A percentile compares a stretch with the other conserved stretches of the same genome.
phyloP scores from a whole-genome alignment of 768 basidiomycete genomes.

The Tremella fuciformis region DNA sequence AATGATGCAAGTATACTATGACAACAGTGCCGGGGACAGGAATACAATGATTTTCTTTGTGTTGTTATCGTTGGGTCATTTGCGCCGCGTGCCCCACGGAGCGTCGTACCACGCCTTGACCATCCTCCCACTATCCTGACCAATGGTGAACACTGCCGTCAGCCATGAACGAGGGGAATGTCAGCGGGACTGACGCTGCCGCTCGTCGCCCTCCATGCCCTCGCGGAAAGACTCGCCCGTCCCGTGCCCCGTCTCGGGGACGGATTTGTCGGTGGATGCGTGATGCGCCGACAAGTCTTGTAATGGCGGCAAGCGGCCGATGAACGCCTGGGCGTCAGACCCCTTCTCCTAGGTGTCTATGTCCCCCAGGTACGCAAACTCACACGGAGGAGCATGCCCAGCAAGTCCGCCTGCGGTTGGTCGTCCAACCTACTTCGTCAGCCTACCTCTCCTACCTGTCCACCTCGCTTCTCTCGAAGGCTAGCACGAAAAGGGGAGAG shows the following conservation, averaged over 20 bases:
- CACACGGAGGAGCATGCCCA: constrained; percentile 64
- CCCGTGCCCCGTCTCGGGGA: constrained; percentile 73
- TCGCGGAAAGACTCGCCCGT: constrained; percentile 75
- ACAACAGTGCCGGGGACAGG: too few relatives aligned
- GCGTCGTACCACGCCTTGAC: constrained; percentile 80
- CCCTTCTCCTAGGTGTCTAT: too few relatives aligned
- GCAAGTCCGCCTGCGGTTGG: constrained; percentile 68
- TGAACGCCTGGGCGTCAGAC: constrained; percentile 49
- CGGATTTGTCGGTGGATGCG: constrained; percentile 61
- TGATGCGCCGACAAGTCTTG: constrained; percentile 47
- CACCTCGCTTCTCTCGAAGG: not conserved
- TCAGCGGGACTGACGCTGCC: constrained; percentile 66
- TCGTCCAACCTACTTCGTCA: constrained; percentile 64
- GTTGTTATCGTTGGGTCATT: too few relatives aligned
- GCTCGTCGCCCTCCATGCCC: constrained; percentile 86
- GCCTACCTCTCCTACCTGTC: not conserved
- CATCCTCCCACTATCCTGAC: constrained; percentile 73
- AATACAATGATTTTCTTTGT: too few relatives aligned
- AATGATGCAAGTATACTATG: too few relatives aligned
- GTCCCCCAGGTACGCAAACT: too few relatives aligned
- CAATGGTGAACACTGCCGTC: constrained; percentile 71
- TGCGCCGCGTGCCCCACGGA: constrained; percentile 11
- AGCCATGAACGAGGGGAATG: not conserved
- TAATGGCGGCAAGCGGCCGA: constrained; percentile 43
- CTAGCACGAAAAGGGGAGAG: not conserved